Base-by-base conservation (phyloP, 2,329 filamentous ascomycete species). In the Xylaria arbuscula region DNA sequence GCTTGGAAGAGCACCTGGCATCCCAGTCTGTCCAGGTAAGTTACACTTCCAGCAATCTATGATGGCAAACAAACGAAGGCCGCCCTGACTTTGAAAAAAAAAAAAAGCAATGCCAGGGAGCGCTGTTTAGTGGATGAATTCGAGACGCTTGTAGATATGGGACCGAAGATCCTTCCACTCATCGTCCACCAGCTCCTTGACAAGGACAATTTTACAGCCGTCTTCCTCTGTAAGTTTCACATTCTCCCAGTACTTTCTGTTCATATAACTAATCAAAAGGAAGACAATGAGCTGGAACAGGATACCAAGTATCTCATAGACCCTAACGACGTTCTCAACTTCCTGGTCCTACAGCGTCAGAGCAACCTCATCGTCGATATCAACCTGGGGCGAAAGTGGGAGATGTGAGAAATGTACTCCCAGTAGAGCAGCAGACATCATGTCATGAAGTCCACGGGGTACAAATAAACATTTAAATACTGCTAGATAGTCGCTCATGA, bases 351-450 rank as follows among this genome's bases (percentile, higher is more conserved):
- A 32, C 50, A 53, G 24, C 50, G 50, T 17, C 50, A 53, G 24
- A 53, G 8, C 50, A 53, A 53, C 17, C 22, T 53, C 11, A 53
- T 53, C 28, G 17, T 53, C 24, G 50, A 53, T 34, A 34, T 53
- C 24, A 53, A 34, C 50, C 24, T 17, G 24, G 28, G 19, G 2
- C 24, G 50, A 10, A 15, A 53, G 2, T 53, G 50, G 50, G 22
- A 17, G 17, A 6, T 42, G 40, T 42, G 28, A 28, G 28, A 5
- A 28, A 28, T 28, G 5, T 28, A 3, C 28, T 2, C 28, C 28
- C 5, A n/a, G n/a, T n/a, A n/a, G n/a, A n/a, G n/a, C n/a, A n/a
- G 28, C 28, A 28, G 28, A 28, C 28, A 28, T 28, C n/a, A n/a
- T n/a, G n/a, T n/a, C n/a, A n/a, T n/a, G n/a, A n/a, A n/a, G n/a